phyloP scores from a whole-genome alignment of 495 filamentous ascomycete genomes.

The Penicillium cataractarum region DNA sequence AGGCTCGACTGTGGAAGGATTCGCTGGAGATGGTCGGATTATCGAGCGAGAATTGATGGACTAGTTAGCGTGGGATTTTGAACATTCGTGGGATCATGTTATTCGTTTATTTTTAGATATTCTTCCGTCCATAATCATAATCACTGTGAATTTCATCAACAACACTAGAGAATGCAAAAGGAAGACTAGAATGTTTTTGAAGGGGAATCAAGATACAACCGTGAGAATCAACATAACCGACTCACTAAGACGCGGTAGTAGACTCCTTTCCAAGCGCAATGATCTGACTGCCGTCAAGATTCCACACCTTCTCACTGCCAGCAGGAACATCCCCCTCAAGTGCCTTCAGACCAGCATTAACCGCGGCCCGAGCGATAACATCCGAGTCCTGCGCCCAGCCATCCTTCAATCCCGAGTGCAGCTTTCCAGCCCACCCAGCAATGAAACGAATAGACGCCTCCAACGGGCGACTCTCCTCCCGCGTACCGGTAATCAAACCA shows the following conservation, averaged over 20 bases:
- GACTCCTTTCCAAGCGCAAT: slow-evolving; percentile 36
- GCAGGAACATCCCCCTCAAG: slow-evolving; percentile 49
- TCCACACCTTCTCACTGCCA: slow-evolving; percentile 51
- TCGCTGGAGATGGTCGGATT: slow-evolving; percentile 45
- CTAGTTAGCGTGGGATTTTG: no score
- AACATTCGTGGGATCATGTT: neutral
- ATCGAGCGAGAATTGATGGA: slow-evolving; percentile 5
- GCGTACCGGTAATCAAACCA: slow-evolving; percentile 71
- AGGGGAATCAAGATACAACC: slow-evolving; percentile 3
- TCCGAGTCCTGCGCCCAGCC: slow-evolving; percentile 73
- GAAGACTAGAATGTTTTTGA: neutral
- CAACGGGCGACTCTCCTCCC: slow-evolving; percentile 61
- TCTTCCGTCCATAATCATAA: neutral
- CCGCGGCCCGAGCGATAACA: slow-evolving; percentile 74
- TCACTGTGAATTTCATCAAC: neutral
- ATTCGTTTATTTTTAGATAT: no score
- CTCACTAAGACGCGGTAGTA: slow-evolving; percentile 11
- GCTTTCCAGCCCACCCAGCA: slow-evolving; percentile 51
- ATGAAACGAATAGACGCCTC: slow-evolving; percentile 50
- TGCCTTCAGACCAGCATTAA: slow-evolving; percentile 54
- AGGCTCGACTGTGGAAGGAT: neutral
- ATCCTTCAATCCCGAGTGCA: slow-evolving; percentile 64
- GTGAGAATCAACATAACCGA: neutral
- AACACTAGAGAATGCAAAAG: neutral
- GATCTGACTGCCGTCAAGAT: slow-evolving; percentile 42